Base-by-base conservation (phyloP, 2,329 filamentous ascomycete species). In the Blastomyces parvus region DNA sequence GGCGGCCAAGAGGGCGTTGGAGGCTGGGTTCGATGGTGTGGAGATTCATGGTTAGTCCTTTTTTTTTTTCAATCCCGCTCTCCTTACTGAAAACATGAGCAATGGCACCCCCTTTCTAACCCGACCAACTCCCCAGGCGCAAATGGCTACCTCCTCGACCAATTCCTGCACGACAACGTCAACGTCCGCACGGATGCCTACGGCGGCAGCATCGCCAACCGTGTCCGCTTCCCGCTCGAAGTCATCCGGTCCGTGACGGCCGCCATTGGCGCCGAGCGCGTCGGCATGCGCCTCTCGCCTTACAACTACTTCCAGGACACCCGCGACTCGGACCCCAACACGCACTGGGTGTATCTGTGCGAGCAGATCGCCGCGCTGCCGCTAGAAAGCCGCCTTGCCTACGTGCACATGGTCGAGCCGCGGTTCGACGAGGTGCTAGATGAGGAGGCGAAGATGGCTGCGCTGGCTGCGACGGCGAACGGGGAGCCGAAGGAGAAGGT, bases 341-440 rank as follows among this genome's bases (percentile, higher is more conserved):
- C 85, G 0, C 86, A 89, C 65, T 90, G 88, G 69, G 76, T 75
- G 0, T 78, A 89, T 68, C 38, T 59, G 2, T 48, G 57, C 6
- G 27, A 46, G 22, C 57, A 59, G 13, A 70, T 88, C 9, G 78
- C 85, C 48, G 68, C 74, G 36, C 78, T 81, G 53, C 74, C 85
- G 11, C 81, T 79, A 61, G 72, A 76, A 30, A 71, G 86, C 0
- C 78, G 81, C 1, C 74, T 89, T 14, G 81, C 85, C 0, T 89
- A 85, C 69, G 70, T 87, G 1, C 86, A 88, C 70, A 64, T 88
- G 0, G 75, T 89, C 8, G 85, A 89, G 69, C 79, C 84, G 0
- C 79, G 84, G 0, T 74, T 86, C 62, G 58, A 66, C 44, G 67
- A 64, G 25, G 56, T 59, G 11, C 22, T 59, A 1, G 56, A 59